A percentile compares a stretch with the other conserved stretches of the same genome.
Evolutionary conservation across 345 rosid species (phyloP).

Genomic region (Rhodamnia argentea): DNA sequence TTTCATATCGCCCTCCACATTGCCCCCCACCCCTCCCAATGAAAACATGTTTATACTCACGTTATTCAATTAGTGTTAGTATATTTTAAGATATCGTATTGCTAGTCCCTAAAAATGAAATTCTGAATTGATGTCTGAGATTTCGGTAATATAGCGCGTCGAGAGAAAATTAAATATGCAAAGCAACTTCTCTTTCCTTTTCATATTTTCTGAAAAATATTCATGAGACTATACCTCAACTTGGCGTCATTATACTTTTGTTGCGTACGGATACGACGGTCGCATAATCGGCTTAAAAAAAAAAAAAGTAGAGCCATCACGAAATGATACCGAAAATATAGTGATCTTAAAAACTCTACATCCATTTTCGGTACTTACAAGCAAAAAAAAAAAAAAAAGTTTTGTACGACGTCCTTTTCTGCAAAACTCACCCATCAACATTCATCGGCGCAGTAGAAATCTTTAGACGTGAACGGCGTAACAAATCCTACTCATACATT

Average conservation of each 20-base stretch:
- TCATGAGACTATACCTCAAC: not conserved
- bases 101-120: not conserved
- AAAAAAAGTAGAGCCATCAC: not conserved
- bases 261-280: not conserved
- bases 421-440: not conserved
- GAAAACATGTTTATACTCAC: not conserved
- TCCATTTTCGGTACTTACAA: not conserved
- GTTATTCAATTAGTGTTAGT: fast-evolving
- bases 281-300: not conserved
- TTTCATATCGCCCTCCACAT: not conserved
- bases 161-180: too few relatives aligned
- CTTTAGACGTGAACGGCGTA: fast-evolving
- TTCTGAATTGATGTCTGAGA: too few relatives aligned
- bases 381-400: not conserved
- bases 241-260: not conserved
- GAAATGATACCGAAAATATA: not conserved
- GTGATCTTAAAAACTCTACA: not conserved
- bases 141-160: too few relatives aligned
- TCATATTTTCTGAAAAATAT: not conserved
- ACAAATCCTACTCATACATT: not conserved
- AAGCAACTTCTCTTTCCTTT: not conserved
- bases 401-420: not conserved
- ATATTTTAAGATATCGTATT: not conserved
- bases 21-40: too few relatives aligned
- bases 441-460: fast-evolving